Evolutionary conservation across 2,329 filamentous ascomycete genomes (phyloP), one percentile per base, ranked within the genome.

Genomic region (Pseudogymnoascus sp.): DNA sequence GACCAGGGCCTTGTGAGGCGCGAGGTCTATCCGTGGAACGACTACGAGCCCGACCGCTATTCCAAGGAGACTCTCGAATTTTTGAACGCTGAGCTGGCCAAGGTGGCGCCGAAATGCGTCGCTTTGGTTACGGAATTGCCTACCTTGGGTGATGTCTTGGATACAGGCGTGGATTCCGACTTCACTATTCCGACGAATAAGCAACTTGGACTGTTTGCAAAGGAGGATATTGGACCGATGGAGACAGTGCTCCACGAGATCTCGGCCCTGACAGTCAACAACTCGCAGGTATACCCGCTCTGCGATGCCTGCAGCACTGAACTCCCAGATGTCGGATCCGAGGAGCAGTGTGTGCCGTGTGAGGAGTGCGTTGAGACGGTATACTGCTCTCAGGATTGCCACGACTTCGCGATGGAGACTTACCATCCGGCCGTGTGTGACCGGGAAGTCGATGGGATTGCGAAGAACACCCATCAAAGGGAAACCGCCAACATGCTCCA

Each of bases 131-230:
- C 91, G 0, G 82, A 87, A 33, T 77, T 99, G 4, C 94, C 93
- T 0, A 78, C 90, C 0, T 77, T 97, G 23, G 63, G 69, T 16
- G 70, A 72, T 21, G 72, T 82, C 59, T 77, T 78, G 23, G 82
- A 81, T 3, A 82, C 82, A 63, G 75, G 76, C 28, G 10, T 38
- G 25, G 78, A 81, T 64, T 71, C 71, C 25, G 79, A 78, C 67
- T 77, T 80, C n/a, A 77, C 77, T 42, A 81, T 80, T 14, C 77
- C 80, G 7, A 87, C 83, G 4, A 87, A 86, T 68, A 82, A 84
- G 65, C 94, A 99, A 74, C 82, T 99, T 0, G 94, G 94, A 4
- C 82, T 99, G 3, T 97, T 97, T 73, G 93, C 92, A 6, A 90
- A 86, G 69, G 83, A 90, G 66, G 87, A 96, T 67, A 90, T 97